Conservation (phyloP, 441 rosid genomes). For the Arabidopsis lyrata region DNA sequence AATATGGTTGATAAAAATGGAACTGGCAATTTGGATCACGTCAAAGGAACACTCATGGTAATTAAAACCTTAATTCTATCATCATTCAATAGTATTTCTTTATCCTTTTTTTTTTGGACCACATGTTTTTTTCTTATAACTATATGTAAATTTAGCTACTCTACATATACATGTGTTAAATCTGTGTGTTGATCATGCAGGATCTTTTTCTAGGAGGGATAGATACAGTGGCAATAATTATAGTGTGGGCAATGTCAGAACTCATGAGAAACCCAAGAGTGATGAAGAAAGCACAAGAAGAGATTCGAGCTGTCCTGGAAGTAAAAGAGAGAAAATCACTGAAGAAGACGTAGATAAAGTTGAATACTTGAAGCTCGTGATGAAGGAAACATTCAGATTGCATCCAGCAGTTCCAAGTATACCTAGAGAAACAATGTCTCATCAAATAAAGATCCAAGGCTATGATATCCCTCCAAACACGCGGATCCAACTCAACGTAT, state of each 20-base stretch:
- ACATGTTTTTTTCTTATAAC: neutral
- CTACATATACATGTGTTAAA: neutral
- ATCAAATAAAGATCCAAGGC: conserved; percentile 1
- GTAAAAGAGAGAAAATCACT: neutral
- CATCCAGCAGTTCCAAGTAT: neutral
- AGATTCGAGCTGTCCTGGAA: neutral
- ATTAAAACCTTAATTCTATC: neutral
- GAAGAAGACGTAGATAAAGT: conserved; percentile 40
- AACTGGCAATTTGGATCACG: neutral
- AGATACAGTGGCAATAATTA: neutral
- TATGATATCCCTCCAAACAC: neutral
- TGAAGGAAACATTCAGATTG: conserved; percentile 9
- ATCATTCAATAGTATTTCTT: neutral
- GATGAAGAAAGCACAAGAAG: neutral
- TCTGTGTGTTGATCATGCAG: neutral
- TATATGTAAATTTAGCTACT: neutral
- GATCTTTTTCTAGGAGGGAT: neutral
- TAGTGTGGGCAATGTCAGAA: neutral
- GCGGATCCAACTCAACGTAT: neutral
- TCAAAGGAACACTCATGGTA: conserved; percentile 7
- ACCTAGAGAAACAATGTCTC: neutral
- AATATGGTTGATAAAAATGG: neutral
- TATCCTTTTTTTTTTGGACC: too few species aligned
- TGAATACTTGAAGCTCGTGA: conserved; percentile 12
- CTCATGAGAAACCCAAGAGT: neutral